Conservation (phyloP, 257 asterid species). For the Solanum medicagineum region DNA sequence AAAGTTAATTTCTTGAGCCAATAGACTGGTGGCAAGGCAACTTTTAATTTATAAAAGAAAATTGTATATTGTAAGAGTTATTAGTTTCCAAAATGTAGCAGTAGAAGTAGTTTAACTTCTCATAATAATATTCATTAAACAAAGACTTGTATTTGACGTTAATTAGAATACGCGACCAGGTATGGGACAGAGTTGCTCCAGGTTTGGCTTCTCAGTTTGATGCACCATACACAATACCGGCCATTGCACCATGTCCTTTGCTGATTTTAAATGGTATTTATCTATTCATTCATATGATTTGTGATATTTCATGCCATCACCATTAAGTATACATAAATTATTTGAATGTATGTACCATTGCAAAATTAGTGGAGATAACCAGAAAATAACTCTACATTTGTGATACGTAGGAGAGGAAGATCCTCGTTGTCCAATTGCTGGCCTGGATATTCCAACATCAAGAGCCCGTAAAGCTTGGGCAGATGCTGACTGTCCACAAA, state of each 20-base stretch:
- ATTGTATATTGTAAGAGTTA: neutral
- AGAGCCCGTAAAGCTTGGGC: constrained; percentile 27
- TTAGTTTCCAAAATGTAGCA: neutral
- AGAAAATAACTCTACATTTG: neutral
- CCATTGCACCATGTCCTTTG: constrained; percentile 75
- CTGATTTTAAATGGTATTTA: constrained; percentile 63
- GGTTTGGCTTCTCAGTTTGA: constrained; percentile 70
- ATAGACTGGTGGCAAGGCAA: neutral
- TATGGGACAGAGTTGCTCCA: constrained; percentile 91
- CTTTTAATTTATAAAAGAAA: neutral
- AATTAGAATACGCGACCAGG: constrained; percentile 28
- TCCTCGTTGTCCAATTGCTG: constrained; percentile 73
- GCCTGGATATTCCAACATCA: constrained; percentile 47
- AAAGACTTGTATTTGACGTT: neutral
- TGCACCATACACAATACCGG: constrained; percentile 56
- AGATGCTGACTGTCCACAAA: constrained; percentile 14
- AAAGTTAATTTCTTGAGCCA: neutral
- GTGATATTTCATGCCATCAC: neutral
- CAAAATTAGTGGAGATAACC: neutral
- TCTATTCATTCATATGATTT: neutral
- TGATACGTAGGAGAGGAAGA: constrained; percentile 47
- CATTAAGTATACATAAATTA: neutral
- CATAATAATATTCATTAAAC: neutral
- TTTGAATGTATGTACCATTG: neutral
- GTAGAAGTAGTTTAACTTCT: neutral